A percentile compares a stretch with the other conserved stretches of the same genome.
Conservation (phyloP, 1,284 basidiomycete species). For the Apiotrichum veenhuisii region DNA sequence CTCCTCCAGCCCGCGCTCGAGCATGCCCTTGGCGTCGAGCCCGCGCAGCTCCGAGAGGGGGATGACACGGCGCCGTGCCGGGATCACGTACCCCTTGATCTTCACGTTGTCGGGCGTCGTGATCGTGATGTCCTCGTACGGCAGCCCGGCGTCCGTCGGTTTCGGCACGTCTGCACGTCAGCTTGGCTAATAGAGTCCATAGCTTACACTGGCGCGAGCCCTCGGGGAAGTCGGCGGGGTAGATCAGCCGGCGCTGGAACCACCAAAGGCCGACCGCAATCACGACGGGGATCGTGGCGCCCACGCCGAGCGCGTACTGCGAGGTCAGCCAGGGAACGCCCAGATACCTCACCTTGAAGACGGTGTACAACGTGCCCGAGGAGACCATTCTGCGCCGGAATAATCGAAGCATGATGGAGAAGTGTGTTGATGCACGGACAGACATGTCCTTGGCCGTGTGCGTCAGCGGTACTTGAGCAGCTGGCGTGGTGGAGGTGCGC, state of each 20-base stretch:
- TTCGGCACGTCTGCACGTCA: slow-evolving; percentile 60
- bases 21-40: slow-evolving; percentile 25
- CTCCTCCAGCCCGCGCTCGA: slow-evolving; percentile 23
- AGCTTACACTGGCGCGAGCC: slow-evolving; percentile 69
- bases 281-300: slow-evolving; percentile 24
- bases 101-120: slow-evolving; percentile 60
- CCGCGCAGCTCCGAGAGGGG: slow-evolving; percentile 23
- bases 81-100: slow-evolving; percentile 62
- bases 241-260: slow-evolving; percentile 83
- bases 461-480: too few relatives aligned
- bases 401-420: not conserved
- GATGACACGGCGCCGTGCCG: slow-evolving; percentile 35
- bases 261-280: slow-evolving; percentile 69
- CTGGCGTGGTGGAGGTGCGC: too few relatives aligned
- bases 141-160: slow-evolving; percentile 65
- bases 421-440: not conserved
- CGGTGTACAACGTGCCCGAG: slow-evolving; percentile 39
- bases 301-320: slow-evolving; percentile 38
- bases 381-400: slow-evolving; percentile 20
- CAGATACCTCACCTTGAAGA: slow-evolving; percentile 58
- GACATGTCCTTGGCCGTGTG: too few relatives aligned
- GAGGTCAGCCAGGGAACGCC: not conserved
- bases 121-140: slow-evolving; percentile 68
- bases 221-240: slow-evolving; percentile 78
- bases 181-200: not conserved